Base-by-base conservation (phyloP, 192 early-diverging fungal genomes). In the Gigaspora rosea region DNA sequence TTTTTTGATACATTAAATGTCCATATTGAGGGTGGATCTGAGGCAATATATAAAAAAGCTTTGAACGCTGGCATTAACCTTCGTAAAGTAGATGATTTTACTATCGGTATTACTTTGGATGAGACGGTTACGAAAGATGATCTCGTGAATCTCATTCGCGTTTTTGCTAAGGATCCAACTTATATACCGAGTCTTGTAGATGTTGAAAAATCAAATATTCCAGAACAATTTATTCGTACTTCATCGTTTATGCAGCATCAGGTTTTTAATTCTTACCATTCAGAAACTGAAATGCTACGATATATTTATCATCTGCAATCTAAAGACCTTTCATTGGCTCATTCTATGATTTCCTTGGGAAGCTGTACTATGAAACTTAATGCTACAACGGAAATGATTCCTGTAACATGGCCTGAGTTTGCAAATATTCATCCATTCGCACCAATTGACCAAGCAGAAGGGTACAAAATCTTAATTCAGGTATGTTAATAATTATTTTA, bases 321-420 rank as follows among this genome's bases (percentile, higher is more conserved):
- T 89, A 98, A 97, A 90, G 98, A 99, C 87, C 86, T 99, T 84
- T 97, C 95, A n/a, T 86, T 99, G 66, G 94, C 92, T 67, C 93
- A 99, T 84, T 96, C 98, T 57, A 99, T 99, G 98, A 99, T 99
- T 76, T 95, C 98, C 62, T 88, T 99, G 33, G 98, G 98, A 47
- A 95, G 93, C 56, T 99, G 98, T 89, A 99, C 98, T 73, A 99
- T 99, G 98, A 98, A 99, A 90, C 88, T 99, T 18, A 99, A 99
- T 78, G 97, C 97, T 61, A 98, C 98, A 54, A 95, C 95, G 27
- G 95, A 99, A 87, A 97, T 99, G 94, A 99, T 99, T 80, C 98
- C 98, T n/a, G 91, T 99, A 61, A 98, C 98, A 32, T 98, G 96
- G 94, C 95, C 98, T 52, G 97, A 98, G 81, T 97, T 99, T 79